Percentiles rank a stretch among this genome's conserved stretches.
These are phyloP conservation scores for Ophiognomonia clavigignenti-juglandacearum DNA, from an alignment of 2,329 filamentous ascomycete genomes.

Conservation along the genomic window DNA sequence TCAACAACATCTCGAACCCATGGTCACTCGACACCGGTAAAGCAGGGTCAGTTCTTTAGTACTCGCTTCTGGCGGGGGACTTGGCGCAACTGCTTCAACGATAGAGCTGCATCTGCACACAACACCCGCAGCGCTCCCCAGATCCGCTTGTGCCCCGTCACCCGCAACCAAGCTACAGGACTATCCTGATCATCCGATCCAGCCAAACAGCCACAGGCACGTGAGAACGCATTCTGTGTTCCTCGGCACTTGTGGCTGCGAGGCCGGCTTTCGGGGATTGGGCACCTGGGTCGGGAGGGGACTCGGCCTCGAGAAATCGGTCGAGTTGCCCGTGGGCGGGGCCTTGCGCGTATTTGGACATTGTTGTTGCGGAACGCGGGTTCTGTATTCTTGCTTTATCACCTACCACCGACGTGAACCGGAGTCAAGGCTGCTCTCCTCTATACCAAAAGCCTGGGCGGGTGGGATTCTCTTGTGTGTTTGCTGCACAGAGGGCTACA, in stretches of 20 bases:
- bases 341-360: not conserved
- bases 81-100: constrained; percentile 1
- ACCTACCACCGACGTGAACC: not conserved
- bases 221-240: too few species aligned
- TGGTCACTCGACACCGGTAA: not conserved
- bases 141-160: not conserved
- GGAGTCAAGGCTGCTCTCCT: constrained; percentile 8
- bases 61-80: constrained; percentile 1
- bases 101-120: constrained; percentile 5
- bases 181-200: not conserved
- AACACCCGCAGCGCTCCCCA: constrained; percentile 1
- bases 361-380: constrained; percentile 1
- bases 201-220: too few species aligned
- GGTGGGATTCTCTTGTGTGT: constrained; percentile 8
- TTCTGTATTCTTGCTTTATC: not conserved
- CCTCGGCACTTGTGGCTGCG: too few species aligned
- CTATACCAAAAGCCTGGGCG: constrained; percentile 6
- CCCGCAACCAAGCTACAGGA: constrained; percentile 6
- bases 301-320: not conserved
- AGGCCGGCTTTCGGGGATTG: not conserved
- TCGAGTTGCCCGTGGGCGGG: not conserved
- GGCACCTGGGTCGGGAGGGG: constrained; percentile 1
- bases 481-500: not conserved
- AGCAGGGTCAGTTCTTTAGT: constrained; percentile 3
- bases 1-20: not conserved